phyloP scores from a whole-genome alignment of 1,139 yeast genomes.

The Magnusiomyces tetraspermus region DNA sequence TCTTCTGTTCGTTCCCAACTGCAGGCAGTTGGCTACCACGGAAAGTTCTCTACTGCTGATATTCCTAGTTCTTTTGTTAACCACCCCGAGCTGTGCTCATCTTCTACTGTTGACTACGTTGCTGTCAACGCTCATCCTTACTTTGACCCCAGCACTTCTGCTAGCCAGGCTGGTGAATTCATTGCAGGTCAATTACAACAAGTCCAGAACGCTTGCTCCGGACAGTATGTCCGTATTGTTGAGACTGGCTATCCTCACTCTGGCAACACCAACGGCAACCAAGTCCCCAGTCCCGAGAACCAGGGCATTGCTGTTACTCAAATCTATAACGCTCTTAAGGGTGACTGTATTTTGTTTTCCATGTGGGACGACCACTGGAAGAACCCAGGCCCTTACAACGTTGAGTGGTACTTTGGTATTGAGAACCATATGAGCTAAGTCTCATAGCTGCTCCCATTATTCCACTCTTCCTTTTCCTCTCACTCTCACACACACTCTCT shows the following conservation, averaged over 20 bases:
- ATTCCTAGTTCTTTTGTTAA: slow-evolving; percentile 67
- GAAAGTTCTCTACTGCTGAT: slow-evolving; percentile 72
- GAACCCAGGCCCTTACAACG: slow-evolving; percentile 66
- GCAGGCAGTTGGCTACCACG: slow-evolving; percentile 63
- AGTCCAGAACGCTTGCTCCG: slow-evolving; percentile 37
- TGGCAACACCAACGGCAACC: slow-evolving; percentile 62
- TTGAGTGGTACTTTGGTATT: slow-evolving; percentile 79
- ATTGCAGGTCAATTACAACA: slow-evolving; percentile 50
- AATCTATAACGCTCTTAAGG: slow-evolving; percentile 45
- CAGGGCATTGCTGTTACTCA: slow-evolving; percentile 60
- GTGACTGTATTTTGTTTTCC: slow-evolving; percentile 56
- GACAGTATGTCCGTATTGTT: slow-evolving; percentile 42
- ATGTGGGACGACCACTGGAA: slow-evolving; percentile 82
- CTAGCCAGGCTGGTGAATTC: slow-evolving; percentile 62
- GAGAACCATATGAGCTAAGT: no score
- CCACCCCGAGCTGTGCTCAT: slow-evolving; percentile 53
- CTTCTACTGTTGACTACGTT: slow-evolving; percentile 53
- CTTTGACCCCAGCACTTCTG: slow-evolving; percentile 54
- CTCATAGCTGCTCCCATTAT: no score
- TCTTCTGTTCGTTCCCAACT: slow-evolving; percentile 50
- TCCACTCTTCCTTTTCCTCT: no score
- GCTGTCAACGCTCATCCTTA: slow-evolving; percentile 85
- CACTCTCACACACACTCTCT: no score
- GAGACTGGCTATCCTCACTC: slow-evolving; percentile 87
- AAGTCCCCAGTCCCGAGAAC: slow-evolving; percentile 60